phyloP scores from a whole-genome alignment of 1,284 basidiomycete genomes.

The Pholiota adiposa region DNA sequence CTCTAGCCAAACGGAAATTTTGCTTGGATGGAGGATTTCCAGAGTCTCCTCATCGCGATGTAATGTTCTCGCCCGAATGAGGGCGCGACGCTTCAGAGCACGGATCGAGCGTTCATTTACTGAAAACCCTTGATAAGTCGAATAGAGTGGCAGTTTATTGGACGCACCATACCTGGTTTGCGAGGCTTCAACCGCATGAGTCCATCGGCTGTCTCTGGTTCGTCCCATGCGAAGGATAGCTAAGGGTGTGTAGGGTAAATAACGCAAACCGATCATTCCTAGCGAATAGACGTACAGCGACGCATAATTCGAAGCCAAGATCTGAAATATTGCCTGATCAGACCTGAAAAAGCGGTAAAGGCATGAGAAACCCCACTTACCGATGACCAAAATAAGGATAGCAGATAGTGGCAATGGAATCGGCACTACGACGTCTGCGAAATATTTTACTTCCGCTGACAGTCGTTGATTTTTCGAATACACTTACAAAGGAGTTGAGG shows the following conservation, averaged over 20 bases:
- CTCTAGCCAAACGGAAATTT: conserved; percentile 37
- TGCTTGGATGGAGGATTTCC: conserved; percentile 46
- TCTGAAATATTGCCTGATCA: conserved; percentile 46
- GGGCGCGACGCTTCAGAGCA: conserved; percentile 57
- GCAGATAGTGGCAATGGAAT: conserved; percentile 70
- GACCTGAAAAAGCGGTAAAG: not conserved
- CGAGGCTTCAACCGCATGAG: conserved; percentile 69
- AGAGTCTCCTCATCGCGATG: conserved; percentile 59
- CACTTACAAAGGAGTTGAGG: conserved; percentile 65
- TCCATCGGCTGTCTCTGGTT: conserved; percentile 65
- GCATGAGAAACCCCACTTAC: conserved; percentile 35
- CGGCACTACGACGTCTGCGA: conserved; percentile 67
- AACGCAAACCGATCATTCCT: no score
- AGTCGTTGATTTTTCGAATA: not conserved
- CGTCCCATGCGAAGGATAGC: conserved; percentile 75
- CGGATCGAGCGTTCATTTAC: conserved; percentile 63
- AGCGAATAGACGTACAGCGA: conserved; percentile 48
- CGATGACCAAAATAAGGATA: conserved; percentile 71
- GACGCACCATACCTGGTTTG: conserved; percentile 53
- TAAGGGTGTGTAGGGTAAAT: conserved; percentile 30
- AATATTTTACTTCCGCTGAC: not conserved
- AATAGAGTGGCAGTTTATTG: not conserved
- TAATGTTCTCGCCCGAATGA: conserved; percentile 61
- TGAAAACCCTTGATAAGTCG: conserved; percentile 19
- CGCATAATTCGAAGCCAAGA: conserved; percentile 70